Evolutionary conservation across 208 protist species (phyloP).

Genomic region (Acanthamoeba quina): DNA sequence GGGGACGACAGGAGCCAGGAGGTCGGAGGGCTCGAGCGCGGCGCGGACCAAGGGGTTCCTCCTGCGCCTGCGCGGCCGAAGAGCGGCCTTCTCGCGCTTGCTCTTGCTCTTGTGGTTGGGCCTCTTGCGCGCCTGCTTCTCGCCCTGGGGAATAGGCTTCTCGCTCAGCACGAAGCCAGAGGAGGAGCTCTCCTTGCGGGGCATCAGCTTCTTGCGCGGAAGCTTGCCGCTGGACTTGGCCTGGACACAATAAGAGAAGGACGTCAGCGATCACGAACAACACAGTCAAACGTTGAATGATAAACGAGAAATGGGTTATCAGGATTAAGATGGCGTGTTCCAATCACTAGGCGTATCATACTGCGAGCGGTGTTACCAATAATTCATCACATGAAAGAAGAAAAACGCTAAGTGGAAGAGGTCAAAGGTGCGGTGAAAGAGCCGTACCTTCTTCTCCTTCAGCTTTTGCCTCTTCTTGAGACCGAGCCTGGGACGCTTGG

Average conservation of each 20-base stretch:
- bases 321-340: slow-evolving; percentile 39
- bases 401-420: not conserved
- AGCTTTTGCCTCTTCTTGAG: slow-evolving; percentile 12
- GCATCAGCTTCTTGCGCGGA: slow-evolving; percentile 3
- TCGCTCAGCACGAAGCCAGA: slow-evolving; percentile 6
- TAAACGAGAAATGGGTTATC: not conserved
- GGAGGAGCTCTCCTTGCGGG: slow-evolving; percentile 28
- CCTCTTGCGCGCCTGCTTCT: not conserved
- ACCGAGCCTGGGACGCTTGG: not conserved
- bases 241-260: not conserved
- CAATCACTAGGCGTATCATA: not conserved
- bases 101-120: slow-evolving; percentile 20
- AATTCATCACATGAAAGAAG: not conserved
- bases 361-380: slow-evolving; percentile 27
- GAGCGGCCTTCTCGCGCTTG: slow-evolving; percentile 34
- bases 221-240: slow-evolving; percentile 28
- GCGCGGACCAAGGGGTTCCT: slow-evolving; percentile 26
- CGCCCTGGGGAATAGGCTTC: slow-evolving; percentile 23
- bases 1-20: slow-evolving; percentile 5
- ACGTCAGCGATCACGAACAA: not conserved
- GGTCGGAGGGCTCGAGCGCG: slow-evolving; percentile 19
- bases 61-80: slow-evolving; percentile 18
- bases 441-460: slow-evolving; percentile 23
- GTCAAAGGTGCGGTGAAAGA: not conserved
- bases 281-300: not conserved